Percentiles rank a stretch among this genome's conserved stretches.
Conservation (phyloP, 305 asterid genomes). For the Fraxinus sp. region DNA sequence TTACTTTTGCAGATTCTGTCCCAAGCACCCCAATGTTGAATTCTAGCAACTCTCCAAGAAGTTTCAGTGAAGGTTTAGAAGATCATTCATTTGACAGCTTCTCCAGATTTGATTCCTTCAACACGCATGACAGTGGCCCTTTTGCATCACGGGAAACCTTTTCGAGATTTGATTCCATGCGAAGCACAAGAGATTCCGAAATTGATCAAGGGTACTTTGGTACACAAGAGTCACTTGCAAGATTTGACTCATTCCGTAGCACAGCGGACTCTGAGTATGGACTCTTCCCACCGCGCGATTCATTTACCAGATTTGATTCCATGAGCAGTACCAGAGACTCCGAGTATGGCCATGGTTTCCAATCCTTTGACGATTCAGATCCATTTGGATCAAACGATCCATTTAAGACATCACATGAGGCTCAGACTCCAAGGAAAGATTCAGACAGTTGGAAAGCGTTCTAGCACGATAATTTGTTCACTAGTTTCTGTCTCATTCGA, state of each 20-base stretch:
- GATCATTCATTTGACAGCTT: constrained; percentile 65
- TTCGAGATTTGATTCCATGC: constrained; percentile 62
- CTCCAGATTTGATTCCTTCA: constrained; percentile 93
- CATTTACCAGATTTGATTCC: constrained; percentile 72
- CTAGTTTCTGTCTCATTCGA: constrained; percentile 17
- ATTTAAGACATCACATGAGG: constrained; percentile 58
- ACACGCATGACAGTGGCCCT: constrained; percentile 66
- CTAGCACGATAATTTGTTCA: constrained; percentile 31
- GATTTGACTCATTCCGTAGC: constrained; percentile 93
- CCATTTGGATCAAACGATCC: constrained; percentile 72
- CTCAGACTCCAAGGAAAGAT: constrained; percentile 68
- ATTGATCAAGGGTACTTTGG: constrained; percentile 60
- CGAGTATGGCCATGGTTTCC: constrained; percentile 61
- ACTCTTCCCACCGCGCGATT: constrained; percentile 37
- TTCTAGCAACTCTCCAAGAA: constrained; percentile 58
- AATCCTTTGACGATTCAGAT: constrained; percentile 78
- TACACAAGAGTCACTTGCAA: constrained; percentile 52
- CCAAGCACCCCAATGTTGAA: constrained; percentile 83
- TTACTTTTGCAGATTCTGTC: constrained; percentile 57
- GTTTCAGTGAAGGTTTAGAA: constrained; percentile 49
- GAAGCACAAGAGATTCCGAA: constrained; percentile 72
- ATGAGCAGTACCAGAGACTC: constrained; percentile 65
- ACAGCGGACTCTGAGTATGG: constrained; percentile 91
- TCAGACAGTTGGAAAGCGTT: constrained; percentile 83
- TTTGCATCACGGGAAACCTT: constrained; percentile 58